These are phyloP conservation scores for Hydrangea macrophylla DNA, from an alignment of 148 eudicot species.

Conservation along the genomic window DNA sequence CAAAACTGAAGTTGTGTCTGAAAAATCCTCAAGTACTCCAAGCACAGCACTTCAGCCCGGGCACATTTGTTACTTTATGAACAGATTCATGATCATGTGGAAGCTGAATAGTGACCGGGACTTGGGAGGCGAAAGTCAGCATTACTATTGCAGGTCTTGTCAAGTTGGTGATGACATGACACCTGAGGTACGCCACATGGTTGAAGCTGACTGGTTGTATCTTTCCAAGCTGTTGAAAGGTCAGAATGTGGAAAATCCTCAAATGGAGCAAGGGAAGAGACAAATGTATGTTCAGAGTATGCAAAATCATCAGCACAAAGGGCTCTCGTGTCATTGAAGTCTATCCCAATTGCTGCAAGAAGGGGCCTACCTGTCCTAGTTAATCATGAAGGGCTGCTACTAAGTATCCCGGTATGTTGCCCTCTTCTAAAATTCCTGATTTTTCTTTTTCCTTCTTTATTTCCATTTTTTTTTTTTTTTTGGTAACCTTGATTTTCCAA, in stretches of 20 bases:
- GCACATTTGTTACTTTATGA: slow-evolving; percentile 64
- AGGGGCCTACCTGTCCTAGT: slow-evolving; percentile 74
- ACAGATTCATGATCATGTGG: slow-evolving; percentile 66
- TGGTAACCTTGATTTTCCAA: neutral
- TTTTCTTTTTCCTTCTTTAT: no score
- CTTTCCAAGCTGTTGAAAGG: slow-evolving; percentile 55
- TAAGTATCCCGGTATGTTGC: slow-evolving; percentile 70
- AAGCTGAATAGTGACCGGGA: neutral
- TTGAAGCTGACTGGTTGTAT: slow-evolving; percentile 86
- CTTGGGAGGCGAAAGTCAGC: slow-evolving; percentile 10
- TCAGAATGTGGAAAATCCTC: slow-evolving; percentile 18
- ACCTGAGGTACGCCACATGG: slow-evolving; percentile 67
- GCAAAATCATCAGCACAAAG: slow-evolving; percentile 45
- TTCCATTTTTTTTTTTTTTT: no score
- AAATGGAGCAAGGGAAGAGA: slow-evolving; percentile 1
- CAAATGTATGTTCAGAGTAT: slow-evolving; percentile 28
- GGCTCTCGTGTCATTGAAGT: slow-evolving; percentile 59
- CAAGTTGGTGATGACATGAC: slow-evolving; percentile 23
- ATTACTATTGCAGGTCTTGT: slow-evolving; percentile 40
- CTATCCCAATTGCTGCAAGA: slow-evolving; percentile 82
- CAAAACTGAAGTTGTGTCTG: slow-evolving; percentile 18
- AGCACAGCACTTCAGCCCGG: slow-evolving; percentile 42
- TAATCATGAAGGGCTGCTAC: slow-evolving; percentile 42
- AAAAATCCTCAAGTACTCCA: slow-evolving; percentile 17
- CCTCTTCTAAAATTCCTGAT: neutral